These are phyloP conservation scores for Nemania sp. DNA, from an alignment of 2,329 filamentous ascomycete genomes.

Conservation along the genomic window DNA sequence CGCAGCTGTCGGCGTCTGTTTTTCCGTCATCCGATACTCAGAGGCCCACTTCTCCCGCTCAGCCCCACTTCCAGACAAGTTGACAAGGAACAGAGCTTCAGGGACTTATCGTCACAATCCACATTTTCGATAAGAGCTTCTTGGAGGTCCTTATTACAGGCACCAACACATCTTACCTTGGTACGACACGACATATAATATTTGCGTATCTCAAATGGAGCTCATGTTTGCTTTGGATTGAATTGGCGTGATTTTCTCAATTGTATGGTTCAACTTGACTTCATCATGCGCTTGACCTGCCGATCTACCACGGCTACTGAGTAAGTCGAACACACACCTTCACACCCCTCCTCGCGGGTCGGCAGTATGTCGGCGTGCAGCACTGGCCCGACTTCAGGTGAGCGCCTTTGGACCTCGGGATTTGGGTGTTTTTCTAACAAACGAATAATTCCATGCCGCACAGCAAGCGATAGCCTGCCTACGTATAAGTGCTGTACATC, in stretches of 20 bases:
- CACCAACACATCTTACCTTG: not conserved
- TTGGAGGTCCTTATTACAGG: not conserved
- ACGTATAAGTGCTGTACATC: no score
- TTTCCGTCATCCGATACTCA: conserved; percentile 12
- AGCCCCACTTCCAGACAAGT: no score
- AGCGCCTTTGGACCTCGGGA: not conserved
- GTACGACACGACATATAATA: not conserved
- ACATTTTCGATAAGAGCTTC: no score
- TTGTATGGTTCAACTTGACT: not conserved
- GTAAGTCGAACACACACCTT: no score
- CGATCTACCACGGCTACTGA: not conserved
- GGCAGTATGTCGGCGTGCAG: no score
- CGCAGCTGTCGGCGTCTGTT: not conserved
- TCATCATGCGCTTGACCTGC: not conserved
- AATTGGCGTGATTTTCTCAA: not conserved
- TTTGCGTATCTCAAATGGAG: not conserved
- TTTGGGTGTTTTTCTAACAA: not conserved
- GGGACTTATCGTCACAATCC: no score
- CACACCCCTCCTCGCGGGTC: not conserved
- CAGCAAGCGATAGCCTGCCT: no score
- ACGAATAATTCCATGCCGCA: no score
- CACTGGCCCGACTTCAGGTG: not conserved
- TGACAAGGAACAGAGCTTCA: no score
- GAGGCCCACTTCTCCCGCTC: not conserved
- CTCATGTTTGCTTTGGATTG: no score